A percentile compares a stretch with the other conserved stretches of the same genome.
phyloP scores from a whole-genome alignment of 139 green algal genomes.

The Picochlorum sp. region DNA sequence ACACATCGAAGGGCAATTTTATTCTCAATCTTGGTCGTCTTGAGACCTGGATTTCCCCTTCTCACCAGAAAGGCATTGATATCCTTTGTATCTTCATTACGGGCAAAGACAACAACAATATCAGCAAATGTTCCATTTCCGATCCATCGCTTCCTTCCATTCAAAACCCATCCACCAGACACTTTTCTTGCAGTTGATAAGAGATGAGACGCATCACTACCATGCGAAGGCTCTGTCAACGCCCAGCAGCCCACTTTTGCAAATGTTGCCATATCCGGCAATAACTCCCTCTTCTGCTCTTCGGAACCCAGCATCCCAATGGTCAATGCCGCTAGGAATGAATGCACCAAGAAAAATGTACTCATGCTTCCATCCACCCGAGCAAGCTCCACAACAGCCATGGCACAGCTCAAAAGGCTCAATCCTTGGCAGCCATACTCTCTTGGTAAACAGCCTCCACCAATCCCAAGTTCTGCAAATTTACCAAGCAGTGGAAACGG shows the following conservation, averaged over 20 bases:
- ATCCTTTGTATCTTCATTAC: constrained; percentile 55
- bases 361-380: constrained; percentile 77
- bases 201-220: constrained; percentile 72
- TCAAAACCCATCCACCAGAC: constrained; percentile 75
- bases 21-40: constrained; percentile 83
- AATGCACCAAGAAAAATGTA: constrained; percentile 92
- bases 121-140: constrained; percentile 88
- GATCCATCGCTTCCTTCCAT: constrained; percentile 93
- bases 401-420: constrained; percentile 36
- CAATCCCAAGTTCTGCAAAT: constrained; percentile 56
- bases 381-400: constrained; percentile 71
- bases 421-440: constrained; percentile 70
- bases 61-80: constrained; percentile 88
- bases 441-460: constrained; percentile 56
- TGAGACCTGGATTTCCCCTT: constrained; percentile 74
- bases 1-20: constrained; percentile 84
- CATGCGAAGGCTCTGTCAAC: constrained; percentile 85
- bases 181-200: constrained; percentile 54
- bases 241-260: constrained; percentile 68
- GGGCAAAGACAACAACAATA: constrained; percentile 72
- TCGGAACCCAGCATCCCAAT: constrained; percentile 62
- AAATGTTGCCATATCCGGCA: constrained; percentile 65
- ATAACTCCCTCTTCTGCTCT: constrained; percentile 75
- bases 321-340: constrained; percentile 77
- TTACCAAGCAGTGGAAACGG: constrained; percentile 68